These are phyloP conservation scores for Aureobasidium sp. DNA, from an alignment of 2,329 filamentous ascomycete genomes.

Conservation along the genomic window DNA sequence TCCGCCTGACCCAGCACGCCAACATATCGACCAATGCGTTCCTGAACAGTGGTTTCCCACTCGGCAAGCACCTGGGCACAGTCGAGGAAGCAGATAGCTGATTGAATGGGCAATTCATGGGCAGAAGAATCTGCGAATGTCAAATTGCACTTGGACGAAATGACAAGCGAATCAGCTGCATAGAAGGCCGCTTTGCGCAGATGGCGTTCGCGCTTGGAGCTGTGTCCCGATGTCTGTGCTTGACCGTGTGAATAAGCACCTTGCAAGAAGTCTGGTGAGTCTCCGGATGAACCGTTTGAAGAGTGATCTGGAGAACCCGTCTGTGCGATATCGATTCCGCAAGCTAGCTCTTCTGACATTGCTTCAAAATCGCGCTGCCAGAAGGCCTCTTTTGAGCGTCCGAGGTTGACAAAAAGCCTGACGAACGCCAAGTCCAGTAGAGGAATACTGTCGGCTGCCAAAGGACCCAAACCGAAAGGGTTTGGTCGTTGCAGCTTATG, in stretches of 20 bases:
- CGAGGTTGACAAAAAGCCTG: conserved; percentile 86
- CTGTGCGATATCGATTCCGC: conserved; percentile 67
- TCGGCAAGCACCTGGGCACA: conserved; percentile 91
- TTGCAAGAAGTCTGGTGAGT: conserved; percentile 22
- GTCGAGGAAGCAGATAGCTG: conserved; percentile 86
- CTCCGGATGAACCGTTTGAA: conserved; percentile 43
- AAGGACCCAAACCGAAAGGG: conserved; percentile 69
- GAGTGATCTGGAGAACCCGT: conserved; percentile 35
- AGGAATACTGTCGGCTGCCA: conserved; percentile 86
- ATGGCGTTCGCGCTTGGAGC: conserved; percentile 64
- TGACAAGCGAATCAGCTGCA: conserved; percentile 81
- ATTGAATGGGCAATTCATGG: conserved; percentile 80
- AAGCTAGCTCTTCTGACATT: conserved; percentile 79
- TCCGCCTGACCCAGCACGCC: conserved; percentile 79
- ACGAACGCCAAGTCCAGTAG: conserved; percentile 88
- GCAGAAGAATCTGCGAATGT: conserved; percentile 79
- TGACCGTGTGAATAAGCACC: conserved; percentile 18
- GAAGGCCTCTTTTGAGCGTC: conserved; percentile 83
- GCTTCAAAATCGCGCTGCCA: conserved; percentile 92
- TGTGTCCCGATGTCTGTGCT: conserved; percentile 24
- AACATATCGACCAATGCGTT: conserved; percentile 82
- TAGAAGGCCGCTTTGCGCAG: conserved; percentile 93
- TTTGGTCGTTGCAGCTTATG: conserved; percentile 81
- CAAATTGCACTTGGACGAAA: conserved; percentile 78
- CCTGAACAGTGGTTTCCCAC: conserved; percentile 89